Percentiles rank a stretch among this genome's conserved stretches.
phyloP scores from a whole-genome alignment of 768 basidiomycete genomes.

The Daedalea quercina region DNA sequence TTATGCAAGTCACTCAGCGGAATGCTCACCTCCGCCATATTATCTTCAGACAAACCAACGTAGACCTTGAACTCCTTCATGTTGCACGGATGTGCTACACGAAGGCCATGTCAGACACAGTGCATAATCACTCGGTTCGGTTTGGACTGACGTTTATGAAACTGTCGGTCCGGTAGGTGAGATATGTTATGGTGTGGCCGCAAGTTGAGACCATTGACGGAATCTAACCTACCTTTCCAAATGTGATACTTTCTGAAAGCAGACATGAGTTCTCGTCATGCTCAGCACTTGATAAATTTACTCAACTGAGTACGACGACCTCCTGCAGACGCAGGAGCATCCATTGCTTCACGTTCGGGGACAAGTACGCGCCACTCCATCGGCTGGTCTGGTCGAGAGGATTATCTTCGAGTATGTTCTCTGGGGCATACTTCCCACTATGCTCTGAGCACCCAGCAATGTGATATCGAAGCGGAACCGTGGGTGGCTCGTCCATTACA shows the following conservation, averaged over 20 bases:
- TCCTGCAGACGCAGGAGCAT: conserved; percentile 58
- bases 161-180: conserved; percentile 15
- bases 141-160: conserved; percentile 25
- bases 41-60: conserved; percentile 56
- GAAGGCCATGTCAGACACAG: conserved; percentile 4
- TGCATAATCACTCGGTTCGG: neutral
- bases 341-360: conserved; percentile 58
- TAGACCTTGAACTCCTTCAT: conserved; percentile 78
- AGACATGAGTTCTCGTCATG: neutral
- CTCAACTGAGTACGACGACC: conserved; percentile 60
- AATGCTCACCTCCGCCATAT: conserved; percentile 46
- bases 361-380: conserved; percentile 68
- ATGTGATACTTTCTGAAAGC: conserved; percentile 58
- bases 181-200: neutral
- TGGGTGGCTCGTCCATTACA: neutral
- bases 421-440: conserved; percentile 60
- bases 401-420: conserved; percentile 61
- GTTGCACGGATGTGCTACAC: conserved; percentile 75
- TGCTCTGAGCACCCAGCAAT: conserved; percentile 63
- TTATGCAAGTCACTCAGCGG: neutral
- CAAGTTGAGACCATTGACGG: too few relatives aligned
- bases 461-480: conserved; percentile 36
- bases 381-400: conserved; percentile 61
- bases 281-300: conserved; percentile 8
- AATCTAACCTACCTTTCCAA: conserved; percentile 63